Base-by-base conservation (phyloP, 352 stramenopile species). In the Saprolegnia diclina region DNA sequence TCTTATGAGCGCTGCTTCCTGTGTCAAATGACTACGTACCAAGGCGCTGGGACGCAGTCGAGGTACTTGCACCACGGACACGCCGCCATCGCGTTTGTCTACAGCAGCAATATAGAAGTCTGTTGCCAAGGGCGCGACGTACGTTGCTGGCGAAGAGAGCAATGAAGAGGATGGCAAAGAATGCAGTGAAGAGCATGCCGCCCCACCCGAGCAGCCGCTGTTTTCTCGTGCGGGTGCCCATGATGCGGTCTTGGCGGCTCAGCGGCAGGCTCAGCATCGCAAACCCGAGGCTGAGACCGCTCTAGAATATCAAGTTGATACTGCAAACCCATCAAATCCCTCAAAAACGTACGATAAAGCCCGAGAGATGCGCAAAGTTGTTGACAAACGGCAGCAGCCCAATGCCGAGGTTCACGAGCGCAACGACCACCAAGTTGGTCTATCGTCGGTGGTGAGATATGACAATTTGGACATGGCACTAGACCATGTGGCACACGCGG, bases 311-410 rank as follows among this genome's bases (percentile, higher is more conserved):
- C 42, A n/a, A 35, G 29, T 35, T 48, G 52, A 59, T 14, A 24
- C 3, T 10, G 19, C 32, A 62, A n/a, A 11, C 11, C 19, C 16
- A 54, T 64, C 22, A 11, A n/a, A n/a, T 59, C 32, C 26, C 4
- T 9, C 26, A 61, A 69, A 6, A 19, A 22, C 29, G 48, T 69
- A 69, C 63, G 37, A 88, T 71, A 37, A 91, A 78, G 18, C 82
- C 84, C 54, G 81, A 82, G 7, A 90, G 66, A 65, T 92, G 84
- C 38, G 79, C 83, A 74, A 90, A 91, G 63, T 92, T 92, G 71
- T 92, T 83, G 18, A 91, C 74, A 69, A 82, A 90, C 9, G 85
- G 85, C 46, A 86, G 67, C 53, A 89, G 84, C 19, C 84, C 84
- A 40, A 92, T 66, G 3, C 80, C 50, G 22, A 77, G 79, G 67